phyloP scores from a whole-genome alignment of 2,329 filamentous ascomycete species.

The Botryotinia narcissicola region DNA sequence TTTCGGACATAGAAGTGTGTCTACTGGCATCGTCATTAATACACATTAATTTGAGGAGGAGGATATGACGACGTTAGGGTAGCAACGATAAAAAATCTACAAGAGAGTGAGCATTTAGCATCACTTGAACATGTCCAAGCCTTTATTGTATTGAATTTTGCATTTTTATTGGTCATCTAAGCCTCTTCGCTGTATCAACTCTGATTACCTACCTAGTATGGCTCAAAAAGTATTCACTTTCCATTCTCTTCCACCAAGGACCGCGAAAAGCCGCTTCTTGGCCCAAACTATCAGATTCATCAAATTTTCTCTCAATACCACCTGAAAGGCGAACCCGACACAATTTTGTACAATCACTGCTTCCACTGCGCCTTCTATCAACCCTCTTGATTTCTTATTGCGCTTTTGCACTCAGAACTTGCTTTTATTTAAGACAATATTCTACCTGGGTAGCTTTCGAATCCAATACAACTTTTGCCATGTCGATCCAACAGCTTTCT shows the following conservation, averaged over 20 bases:
- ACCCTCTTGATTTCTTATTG: background rate
- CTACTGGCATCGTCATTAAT: background rate
- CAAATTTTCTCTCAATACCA: background rate
- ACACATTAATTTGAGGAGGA: background rate
- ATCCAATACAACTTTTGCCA: background rate
- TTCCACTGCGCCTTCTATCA: background rate
- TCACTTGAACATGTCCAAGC: background rate
- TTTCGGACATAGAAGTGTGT: background rate
- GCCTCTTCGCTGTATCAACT: background rate
- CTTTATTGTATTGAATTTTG: background rate
- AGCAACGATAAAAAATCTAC: background rate
- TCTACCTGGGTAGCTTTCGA: background rate
- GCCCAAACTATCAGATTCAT: background rate
- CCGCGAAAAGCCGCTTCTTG: background rate
- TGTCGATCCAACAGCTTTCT: slow-evolving; percentile 6
- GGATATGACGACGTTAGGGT: background rate
- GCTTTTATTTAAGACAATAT: background rate
- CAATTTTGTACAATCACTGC: background rate
- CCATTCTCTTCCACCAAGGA: background rate
- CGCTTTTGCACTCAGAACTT: background rate
- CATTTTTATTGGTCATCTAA: background rate
- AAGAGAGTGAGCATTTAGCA: background rate
- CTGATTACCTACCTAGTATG: background rate
- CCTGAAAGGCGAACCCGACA: background rate
- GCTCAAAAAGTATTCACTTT: slow-evolving; percentile 1